These are phyloP conservation scores for Saccharomycopsis oosterbeekiorum DNA, from an alignment of 805 yeast species.

Conservation along the genomic window DNA sequence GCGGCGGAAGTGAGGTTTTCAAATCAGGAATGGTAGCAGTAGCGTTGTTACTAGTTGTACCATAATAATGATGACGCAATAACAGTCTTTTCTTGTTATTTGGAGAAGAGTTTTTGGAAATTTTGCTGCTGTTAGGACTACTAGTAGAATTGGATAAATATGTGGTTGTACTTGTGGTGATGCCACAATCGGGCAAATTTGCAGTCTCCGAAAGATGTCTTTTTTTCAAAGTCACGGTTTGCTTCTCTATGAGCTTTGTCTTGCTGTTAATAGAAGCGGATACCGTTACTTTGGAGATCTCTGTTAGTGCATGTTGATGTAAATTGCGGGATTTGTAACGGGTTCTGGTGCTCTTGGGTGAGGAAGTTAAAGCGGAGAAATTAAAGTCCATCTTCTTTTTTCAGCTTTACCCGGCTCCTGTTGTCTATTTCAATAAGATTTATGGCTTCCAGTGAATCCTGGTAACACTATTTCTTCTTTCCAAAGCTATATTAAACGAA, in stretches of 20 bases:
- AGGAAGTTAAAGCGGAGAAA: background rate
- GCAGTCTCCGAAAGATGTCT: background rate
- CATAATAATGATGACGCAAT: background rate
- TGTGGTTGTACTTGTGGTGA: background rate
- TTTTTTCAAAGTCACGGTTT: slow-evolving; percentile 17
- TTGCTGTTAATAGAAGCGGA: slow-evolving; percentile 16
- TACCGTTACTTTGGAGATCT: slow-evolving; percentile 17
- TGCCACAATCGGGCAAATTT: background rate
- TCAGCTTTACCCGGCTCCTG: background rate
- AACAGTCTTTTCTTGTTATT: background rate
- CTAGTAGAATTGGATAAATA: background rate
- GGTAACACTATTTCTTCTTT: too few relatives aligned
- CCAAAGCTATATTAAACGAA: too few relatives aligned
- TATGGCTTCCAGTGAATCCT: too few relatives aligned
- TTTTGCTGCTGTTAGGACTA: too few relatives aligned
- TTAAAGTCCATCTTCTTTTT: slow-evolving; percentile 1
- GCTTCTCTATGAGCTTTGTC: slow-evolving; percentile 19
- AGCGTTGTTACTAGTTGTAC: background rate
- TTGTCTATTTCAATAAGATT: background rate
- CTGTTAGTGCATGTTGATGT: background rate
- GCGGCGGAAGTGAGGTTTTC: background rate
- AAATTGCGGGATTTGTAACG: background rate
- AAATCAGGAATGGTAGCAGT: background rate
- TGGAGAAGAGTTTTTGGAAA: background rate
- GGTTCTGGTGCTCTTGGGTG: background rate